Percentiles rank a stretch among this genome's conserved stretches.
phyloP scores from a whole-genome alignment of 1,284 basidiomycete genomes.

The Trametes pubescens region DNA sequence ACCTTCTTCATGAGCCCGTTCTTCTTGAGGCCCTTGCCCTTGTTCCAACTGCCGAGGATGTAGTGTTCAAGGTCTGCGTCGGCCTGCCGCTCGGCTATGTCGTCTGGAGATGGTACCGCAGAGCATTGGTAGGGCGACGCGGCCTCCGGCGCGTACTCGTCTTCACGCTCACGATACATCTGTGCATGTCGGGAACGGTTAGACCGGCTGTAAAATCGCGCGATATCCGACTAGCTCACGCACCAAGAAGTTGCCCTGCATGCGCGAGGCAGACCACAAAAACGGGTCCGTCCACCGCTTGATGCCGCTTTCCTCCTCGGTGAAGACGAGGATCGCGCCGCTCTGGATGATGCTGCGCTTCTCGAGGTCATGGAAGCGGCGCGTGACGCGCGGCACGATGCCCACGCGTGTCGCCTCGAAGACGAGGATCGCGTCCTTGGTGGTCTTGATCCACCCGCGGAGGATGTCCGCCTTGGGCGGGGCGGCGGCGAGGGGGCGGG shows the following conservation, averaged over 20 bases:
- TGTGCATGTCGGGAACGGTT: constrained; percentile 6
- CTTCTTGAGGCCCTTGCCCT: constrained; percentile 37
- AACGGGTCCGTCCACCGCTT: constrained; percentile 41
- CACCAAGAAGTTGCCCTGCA: constrained; percentile 38
- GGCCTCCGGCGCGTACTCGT: constrained; percentile 20
- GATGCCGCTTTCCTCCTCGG: constrained; percentile 40
- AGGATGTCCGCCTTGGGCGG: constrained; percentile 39
- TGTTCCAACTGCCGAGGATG: constrained; percentile 39
- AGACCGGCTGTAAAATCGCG: neutral
- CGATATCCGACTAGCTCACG: neutral
- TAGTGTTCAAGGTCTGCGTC: constrained; percentile 35
- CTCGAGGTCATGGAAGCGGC: constrained; percentile 64
- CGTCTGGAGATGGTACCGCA: constrained; percentile 14
- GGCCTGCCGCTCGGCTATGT: constrained; percentile 10
- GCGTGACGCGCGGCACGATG: constrained; percentile 60
- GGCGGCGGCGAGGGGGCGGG: constrained; percentile 18
- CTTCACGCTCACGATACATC: constrained; percentile 40
- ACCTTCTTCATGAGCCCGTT: constrained; percentile 42
- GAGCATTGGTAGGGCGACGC: constrained; percentile 27
- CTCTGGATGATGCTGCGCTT: constrained; percentile 38
- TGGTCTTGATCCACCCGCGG: constrained; percentile 58
- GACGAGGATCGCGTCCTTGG: constrained; percentile 63
- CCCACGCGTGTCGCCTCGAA: constrained; percentile 62
- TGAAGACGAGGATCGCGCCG: constrained; percentile 38
- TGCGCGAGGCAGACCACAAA: constrained; percentile 37